Evolutionary conservation across 2,329 filamentous ascomycete species (phyloP).

Genomic region (Colletotrichum sp.): DNA sequence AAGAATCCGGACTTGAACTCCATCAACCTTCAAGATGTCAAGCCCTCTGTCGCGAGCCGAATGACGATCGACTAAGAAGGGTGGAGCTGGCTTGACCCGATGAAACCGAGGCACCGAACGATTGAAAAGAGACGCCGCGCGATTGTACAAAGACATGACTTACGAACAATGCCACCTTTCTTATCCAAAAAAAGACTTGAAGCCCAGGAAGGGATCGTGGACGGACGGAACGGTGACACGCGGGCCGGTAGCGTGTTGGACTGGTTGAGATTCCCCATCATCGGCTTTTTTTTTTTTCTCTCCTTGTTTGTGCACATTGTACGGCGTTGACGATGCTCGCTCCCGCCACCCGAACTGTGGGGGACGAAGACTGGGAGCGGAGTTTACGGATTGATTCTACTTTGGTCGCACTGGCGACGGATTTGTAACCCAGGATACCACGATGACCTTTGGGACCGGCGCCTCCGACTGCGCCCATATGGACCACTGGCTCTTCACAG

Average conservation of each 20-base stretch:
- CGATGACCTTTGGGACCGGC: not conserved
- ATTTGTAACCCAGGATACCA: not conserved
- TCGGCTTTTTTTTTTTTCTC: constrained; percentile 17
- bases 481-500: not conserved
- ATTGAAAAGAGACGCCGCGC: constrained; percentile 12
- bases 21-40: constrained; percentile 62
- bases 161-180: constrained; percentile 21
- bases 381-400: constrained; percentile 19
- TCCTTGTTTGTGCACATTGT: constrained; percentile 14
- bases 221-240: constrained; percentile 13
- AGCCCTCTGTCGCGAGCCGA: constrained; percentile 57
- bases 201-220: constrained; percentile 3
- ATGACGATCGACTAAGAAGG: constrained; percentile 64
- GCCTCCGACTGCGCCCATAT: not conserved
- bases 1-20: constrained; percentile 64
- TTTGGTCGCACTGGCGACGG: constrained; percentile 1
- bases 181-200: constrained; percentile 1
- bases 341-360: not conserved
- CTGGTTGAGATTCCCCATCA: constrained; percentile 22
- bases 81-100: constrained; percentile 12
- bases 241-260: constrained; percentile 20
- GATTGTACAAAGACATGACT: constrained; percentile 25
- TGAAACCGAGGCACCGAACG: constrained; percentile 11
- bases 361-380: constrained; percentile 12
- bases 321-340: constrained; percentile 13